A percentile compares a stretch with the other conserved stretches of the same genome.
Evolutionary conservation across 164 flowering plant genomes (phyloP).

Genomic region (Liquidambar formosana): DNA sequence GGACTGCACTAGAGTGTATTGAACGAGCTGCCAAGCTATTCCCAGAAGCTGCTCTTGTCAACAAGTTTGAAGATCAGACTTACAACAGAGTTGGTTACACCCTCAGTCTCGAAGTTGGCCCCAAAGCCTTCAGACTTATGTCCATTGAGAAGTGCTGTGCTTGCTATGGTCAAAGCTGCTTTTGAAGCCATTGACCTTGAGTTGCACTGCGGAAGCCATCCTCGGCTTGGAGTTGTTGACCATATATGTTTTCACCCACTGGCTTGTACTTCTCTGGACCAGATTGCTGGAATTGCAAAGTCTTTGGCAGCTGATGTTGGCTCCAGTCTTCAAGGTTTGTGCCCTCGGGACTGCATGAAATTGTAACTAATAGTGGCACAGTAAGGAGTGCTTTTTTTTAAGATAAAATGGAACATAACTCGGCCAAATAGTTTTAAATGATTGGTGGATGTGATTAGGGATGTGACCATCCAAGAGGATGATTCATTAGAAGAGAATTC

Average conservation of each 20-base stretch:
- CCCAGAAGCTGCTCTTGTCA: slow-evolving; percentile 49
- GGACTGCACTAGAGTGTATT: slow-evolving; percentile 50
- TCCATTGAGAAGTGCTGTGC: slow-evolving; percentile 44
- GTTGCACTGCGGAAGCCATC: slow-evolving; percentile 63
- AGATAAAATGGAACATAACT: background rate
- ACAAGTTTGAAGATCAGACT: slow-evolving; percentile 62
- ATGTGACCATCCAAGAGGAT: background rate
- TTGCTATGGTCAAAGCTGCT: slow-evolving; percentile 69
- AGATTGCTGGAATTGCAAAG: slow-evolving; percentile 46
- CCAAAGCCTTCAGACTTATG: slow-evolving; percentile 21
- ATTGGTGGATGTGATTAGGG: background rate
- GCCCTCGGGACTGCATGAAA: background rate
- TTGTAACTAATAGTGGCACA: background rate
- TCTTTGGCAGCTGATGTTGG: slow-evolving; percentile 58
- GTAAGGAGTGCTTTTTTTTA: background rate
- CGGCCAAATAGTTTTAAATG: background rate
- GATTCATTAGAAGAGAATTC: background rate
- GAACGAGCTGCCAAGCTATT: slow-evolving; percentile 57
- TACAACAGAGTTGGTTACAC: slow-evolving; percentile 77
- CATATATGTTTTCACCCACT: slow-evolving; percentile 72
- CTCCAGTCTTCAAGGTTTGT: slow-evolving; percentile 57
- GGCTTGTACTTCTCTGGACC: slow-evolving; percentile 40
- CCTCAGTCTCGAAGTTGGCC: slow-evolving; percentile 50
- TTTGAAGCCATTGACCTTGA: slow-evolving; percentile 47
- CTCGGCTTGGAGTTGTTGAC: slow-evolving; percentile 75